These are phyloP conservation scores for Fraxinus nigra DNA, from an alignment of 305 asterid genomes.

Conservation along the genomic window DNA sequence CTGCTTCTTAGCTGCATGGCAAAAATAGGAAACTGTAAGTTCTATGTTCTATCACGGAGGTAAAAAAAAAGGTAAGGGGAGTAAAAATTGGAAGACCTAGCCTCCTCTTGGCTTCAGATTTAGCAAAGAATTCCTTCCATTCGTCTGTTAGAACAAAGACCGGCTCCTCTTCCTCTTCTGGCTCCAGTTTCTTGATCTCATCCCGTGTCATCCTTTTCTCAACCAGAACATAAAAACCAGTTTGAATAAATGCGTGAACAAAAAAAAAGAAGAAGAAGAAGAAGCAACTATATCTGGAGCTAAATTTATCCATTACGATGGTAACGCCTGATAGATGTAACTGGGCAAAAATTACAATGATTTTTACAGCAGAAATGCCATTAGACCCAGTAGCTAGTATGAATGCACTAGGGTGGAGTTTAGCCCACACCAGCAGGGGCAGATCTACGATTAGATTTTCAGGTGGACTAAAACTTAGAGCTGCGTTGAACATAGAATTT, in stretches of 20 bases:
- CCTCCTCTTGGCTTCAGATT: slow-evolving; percentile 81
- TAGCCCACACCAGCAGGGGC: background rate
- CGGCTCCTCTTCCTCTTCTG: slow-evolving; percentile 59
- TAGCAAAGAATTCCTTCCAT: slow-evolving; percentile 86
- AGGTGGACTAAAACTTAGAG: background rate
- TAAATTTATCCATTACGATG: background rate
- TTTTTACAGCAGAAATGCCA: background rate
- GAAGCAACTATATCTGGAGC: background rate
- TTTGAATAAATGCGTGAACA: background rate
- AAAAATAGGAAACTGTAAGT: slow-evolving; percentile 22
- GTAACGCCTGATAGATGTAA: background rate
- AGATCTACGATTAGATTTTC: background rate
- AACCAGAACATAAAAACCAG: background rate
- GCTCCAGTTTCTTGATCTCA: slow-evolving; percentile 24
- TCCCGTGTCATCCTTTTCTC: slow-evolving; percentile 35
- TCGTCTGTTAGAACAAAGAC: slow-evolving; percentile 77
- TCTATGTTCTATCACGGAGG: background rate
- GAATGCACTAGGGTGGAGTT: background rate
- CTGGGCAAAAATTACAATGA: background rate
- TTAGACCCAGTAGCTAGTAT: background rate
- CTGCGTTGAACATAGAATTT: background rate
- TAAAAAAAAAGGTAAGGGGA: background rate
- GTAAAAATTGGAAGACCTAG: slow-evolving; percentile 35
- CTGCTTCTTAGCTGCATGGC: slow-evolving; percentile 52
- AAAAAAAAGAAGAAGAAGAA: background rate